Percentiles rank a stretch among this genome's conserved stretches.
phyloP scores from a whole-genome alignment of 23 red algal species.

The Chondrus crispus region DNA sequence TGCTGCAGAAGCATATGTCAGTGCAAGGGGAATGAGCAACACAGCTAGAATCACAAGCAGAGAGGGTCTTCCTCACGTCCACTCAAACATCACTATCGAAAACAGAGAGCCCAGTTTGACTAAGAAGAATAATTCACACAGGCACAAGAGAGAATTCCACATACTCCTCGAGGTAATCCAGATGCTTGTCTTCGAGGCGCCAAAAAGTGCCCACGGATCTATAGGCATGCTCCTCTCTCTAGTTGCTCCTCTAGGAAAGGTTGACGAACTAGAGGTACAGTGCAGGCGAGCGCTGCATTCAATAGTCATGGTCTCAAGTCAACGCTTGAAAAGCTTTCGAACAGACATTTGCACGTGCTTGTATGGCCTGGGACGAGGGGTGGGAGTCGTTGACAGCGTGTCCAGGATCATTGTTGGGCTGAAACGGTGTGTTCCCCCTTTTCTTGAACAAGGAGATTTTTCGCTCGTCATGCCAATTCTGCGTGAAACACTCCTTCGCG shows the following conservation, averaged over 20 bases:
- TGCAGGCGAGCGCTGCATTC: constrained; percentile 17
- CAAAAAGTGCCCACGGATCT: constrained; percentile 14
- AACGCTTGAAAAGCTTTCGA: not conserved
- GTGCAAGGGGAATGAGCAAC: constrained; percentile 32
- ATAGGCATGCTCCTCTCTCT: constrained; percentile 31
- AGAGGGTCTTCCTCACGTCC: no score
- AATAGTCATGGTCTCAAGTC: not conserved
- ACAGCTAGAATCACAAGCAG: constrained; percentile 1
- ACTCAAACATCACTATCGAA: no score
- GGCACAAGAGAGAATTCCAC: not conserved
- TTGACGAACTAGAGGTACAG: constrained; percentile 30
- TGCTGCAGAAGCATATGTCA: constrained; percentile 37
- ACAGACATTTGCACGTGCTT: constrained; percentile 20
- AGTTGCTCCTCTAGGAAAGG: constrained; percentile 12
- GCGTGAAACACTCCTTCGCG: constrained; percentile 20
- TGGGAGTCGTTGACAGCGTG: not conserved
- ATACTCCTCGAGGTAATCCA: not conserved
- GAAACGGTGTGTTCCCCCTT: not conserved
- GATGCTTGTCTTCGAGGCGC: constrained; percentile 12
- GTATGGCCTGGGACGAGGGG: constrained; percentile 22
- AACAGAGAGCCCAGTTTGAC: no score
- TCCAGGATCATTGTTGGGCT: constrained; percentile 15
- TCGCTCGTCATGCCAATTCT: constrained; percentile 53
- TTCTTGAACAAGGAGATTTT: constrained; percentile 60
- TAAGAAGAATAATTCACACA: no score